Evolutionary conservation across 257 asterid genomes (phyloP).

Genomic region (Eustoma russellianum): DNA sequence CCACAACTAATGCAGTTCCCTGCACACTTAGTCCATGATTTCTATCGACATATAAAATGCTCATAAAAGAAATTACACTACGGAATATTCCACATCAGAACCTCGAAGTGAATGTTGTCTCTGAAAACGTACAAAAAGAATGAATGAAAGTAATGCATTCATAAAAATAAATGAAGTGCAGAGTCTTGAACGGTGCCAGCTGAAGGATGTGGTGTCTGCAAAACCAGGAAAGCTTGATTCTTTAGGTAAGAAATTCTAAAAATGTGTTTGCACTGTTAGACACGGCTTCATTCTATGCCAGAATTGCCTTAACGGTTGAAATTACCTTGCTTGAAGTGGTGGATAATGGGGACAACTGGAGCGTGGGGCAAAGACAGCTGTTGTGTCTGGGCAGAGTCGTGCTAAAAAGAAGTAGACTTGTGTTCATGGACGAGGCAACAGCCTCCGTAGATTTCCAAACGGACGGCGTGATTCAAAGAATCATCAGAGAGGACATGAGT

Average conservation of each 20-base stretch:
- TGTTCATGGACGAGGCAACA: slow-evolving; percentile 97
- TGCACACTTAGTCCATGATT: neutral
- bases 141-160: too few species aligned
- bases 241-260: slow-evolving; percentile 35
- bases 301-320: too few species aligned
- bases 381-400: slow-evolving; percentile 94
- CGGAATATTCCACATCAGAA: too few species aligned
- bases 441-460: slow-evolving; percentile 94
- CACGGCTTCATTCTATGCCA: too few species aligned
- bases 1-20: neutral
- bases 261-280: neutral
- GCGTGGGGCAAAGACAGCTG: slow-evolving; percentile 96
- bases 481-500: slow-evolving; percentile 84
- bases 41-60: neutral
- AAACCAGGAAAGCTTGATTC: slow-evolving; percentile 87
- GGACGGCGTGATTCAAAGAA: slow-evolving; percentile 83
- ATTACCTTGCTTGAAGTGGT: slow-evolving; percentile 27
- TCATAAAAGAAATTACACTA: too few species aligned
- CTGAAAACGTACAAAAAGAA: too few species aligned
- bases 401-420: slow-evolving; percentile 70
- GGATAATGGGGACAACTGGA: slow-evolving; percentile 95
- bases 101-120: too few species aligned
- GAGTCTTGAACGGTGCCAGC: slow-evolving; percentile 97
- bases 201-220: slow-evolving; percentile 76
- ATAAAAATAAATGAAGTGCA: too few species aligned